Evolutionary conservation across 768 basidiomycete species (phyloP), one percentile per base, ranked within the genome.

Genomic region (Mycena alexandri): DNA sequence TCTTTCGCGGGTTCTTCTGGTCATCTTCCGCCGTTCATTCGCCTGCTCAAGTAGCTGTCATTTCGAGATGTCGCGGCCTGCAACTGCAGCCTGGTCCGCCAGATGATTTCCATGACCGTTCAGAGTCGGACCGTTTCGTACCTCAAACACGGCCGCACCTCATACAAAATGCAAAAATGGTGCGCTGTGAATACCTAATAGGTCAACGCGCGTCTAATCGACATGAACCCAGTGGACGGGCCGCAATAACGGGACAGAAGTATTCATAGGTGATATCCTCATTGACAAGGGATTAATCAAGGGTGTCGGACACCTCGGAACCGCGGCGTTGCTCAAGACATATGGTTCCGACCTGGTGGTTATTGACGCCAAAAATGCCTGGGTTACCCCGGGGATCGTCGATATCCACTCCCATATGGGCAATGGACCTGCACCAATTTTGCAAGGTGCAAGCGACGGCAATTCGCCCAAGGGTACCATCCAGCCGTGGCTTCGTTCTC

Each of bases 371-470:
- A 77, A 86, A 43, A 90, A 89, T 11, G 83, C 88, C 17, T 95
- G 93, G 93, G 84, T 94, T 13, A 93, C 93, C 0, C 93, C 94
- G n/a, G 93, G 87, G 16, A 80, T 90, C 61, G 81, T 91, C 42
- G 89, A 90, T 73, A 77, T 89, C 55, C 91, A 93, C 76, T 90
- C 89, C 1, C 92, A 94, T 73, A 71, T 91, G 44, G 91, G 89
- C 17, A 84, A 87, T 38, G 79, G 73, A 21, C 70, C 87, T 14
- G 77, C 85, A 0, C 91, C 92, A 0, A 72, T 46, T 0, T 78
- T 93, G 2, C 61, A 72, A n/a, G 90, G 89, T 19, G 78, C 84
- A 2, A 63, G 58, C 16, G 93, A 93, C 71, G 83, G 73, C 29
- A 89, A 90, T 74, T 91, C 90, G 13, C 19, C 75, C 41, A 83